A percentile compares a stretch with the other conserved stretches of the same genome.
These are phyloP conservation scores for Calophaca sinica DNA, from an alignment of 306 rosid species.

Conservation along the genomic window DNA sequence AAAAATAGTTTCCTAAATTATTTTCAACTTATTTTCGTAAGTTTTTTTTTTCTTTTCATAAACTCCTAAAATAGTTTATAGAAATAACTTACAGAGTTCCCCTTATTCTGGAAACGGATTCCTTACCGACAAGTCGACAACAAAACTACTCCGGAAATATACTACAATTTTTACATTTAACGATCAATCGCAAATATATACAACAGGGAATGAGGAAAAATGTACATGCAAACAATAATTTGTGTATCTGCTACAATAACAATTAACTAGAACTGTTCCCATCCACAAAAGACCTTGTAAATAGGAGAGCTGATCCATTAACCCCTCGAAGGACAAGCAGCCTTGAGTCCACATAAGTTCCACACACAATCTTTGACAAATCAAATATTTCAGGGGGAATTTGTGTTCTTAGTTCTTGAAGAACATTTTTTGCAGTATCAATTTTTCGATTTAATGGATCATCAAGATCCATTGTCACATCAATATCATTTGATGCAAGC, in stretches of 20 bases:
- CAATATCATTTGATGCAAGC: constrained; percentile 70
- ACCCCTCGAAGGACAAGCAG: constrained; percentile 81
- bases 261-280: constrained; percentile 45
- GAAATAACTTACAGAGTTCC: too few relatives aligned
- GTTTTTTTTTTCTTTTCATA: too few relatives aligned
- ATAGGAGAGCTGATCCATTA: constrained; percentile 92
- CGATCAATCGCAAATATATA: neutral
- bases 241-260: constrained; percentile 25
- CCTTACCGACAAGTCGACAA: too few relatives aligned
- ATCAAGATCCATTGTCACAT: constrained; percentile 69
- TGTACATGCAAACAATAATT: constrained; percentile 37
- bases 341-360: constrained; percentile 93
- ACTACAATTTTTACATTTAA: neutral
- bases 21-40: too few relatives aligned
- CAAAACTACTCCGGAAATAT: too few relatives aligned
- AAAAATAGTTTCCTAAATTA: too few relatives aligned
- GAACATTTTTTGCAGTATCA: constrained; percentile 61
- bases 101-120: too few relatives aligned
- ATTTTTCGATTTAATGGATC: constrained; percentile 62
- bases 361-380: constrained; percentile 88
- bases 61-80: too few relatives aligned
- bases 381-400: constrained; percentile 93
- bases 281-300: constrained; percentile 83
- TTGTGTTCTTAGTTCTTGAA: constrained; percentile 79
- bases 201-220: neutral